A percentile compares a stretch with the other conserved stretches of the same genome.
phyloP scores from a whole-genome alignment of 2,329 filamentous ascomycete species.

The Talaromyces atroroseus region DNA sequence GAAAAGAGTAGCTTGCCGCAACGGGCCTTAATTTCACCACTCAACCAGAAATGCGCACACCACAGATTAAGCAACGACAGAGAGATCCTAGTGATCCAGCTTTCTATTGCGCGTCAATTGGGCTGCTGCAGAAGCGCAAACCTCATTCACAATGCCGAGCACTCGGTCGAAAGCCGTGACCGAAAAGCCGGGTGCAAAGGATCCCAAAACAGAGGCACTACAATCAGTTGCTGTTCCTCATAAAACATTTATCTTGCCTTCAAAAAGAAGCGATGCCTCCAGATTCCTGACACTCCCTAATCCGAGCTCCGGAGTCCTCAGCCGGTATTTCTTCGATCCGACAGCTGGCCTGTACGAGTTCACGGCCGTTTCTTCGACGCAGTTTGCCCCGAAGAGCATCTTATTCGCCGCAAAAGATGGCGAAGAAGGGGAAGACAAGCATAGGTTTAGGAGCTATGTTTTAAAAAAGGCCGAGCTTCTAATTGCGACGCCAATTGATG shows the following conservation, averaged over 20 bases:
- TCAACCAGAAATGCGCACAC: neutral
- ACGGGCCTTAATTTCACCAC: neutral
- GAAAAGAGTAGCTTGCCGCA: neutral
- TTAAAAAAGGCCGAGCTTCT: constrained; percentile 68
- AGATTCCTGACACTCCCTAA: constrained; percentile 53
- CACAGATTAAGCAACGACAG: too few relatives aligned
- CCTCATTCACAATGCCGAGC: neutral
- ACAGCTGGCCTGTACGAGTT: constrained; percentile 56
- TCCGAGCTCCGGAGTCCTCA: constrained; percentile 45
- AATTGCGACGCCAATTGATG: constrained; percentile 76
- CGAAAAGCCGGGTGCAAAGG: constrained; percentile 8
- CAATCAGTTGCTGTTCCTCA: constrained; percentile 24
- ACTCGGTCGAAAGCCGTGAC: constrained; percentile 23
- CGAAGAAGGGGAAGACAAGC: constrained; percentile 5
- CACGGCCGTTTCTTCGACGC: constrained; percentile 50
- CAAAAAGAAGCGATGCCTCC: constrained; percentile 46
- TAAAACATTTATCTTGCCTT: constrained; percentile 56
- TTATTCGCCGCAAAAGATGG: constrained; percentile 40
- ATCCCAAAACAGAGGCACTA: constrained; percentile 17
- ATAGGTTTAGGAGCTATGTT: constrained; percentile 45
- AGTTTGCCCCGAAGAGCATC: constrained; percentile 50
- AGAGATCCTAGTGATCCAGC: neutral
- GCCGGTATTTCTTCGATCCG: constrained; percentile 56
- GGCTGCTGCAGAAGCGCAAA: neutral
- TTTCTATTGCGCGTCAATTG: neutral